These are phyloP conservation scores for Beauveria australis DNA, from an alignment of 2,329 filamentous ascomycete species.

Conservation along the genomic window DNA sequence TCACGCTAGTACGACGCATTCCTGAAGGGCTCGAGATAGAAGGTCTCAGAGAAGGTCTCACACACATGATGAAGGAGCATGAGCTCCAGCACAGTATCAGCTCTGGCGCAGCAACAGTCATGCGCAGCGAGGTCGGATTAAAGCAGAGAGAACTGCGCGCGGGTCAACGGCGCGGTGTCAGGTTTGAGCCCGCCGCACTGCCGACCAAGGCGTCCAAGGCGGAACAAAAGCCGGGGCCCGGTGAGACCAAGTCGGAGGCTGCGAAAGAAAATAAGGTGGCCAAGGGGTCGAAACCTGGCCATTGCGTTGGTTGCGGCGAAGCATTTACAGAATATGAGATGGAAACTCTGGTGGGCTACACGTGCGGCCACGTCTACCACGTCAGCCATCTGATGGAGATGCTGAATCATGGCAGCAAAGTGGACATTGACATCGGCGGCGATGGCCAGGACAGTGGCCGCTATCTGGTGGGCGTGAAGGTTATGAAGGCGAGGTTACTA, in stretches of 20 bases:
- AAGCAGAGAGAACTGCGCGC: conserved; percentile 74
- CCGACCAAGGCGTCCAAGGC: conserved; percentile 35
- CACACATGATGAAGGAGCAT: conserved; percentile 88
- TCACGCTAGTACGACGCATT: conserved; percentile 81
- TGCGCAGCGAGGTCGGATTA: conserved; percentile 76
- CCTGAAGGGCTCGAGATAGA: conserved; percentile 90
- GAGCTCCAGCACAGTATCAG: conserved; percentile 93
- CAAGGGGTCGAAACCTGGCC: conserved; percentile 37
- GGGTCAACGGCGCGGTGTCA: conserved; percentile 78
- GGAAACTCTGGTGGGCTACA: conserved; percentile 71
- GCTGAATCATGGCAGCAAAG: conserved; percentile 36
- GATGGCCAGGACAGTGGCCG: conserved; percentile 35
- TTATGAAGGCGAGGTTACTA: conserved; percentile 74
- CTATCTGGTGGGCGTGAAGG: conserved; percentile 73
- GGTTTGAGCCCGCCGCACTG: conserved; percentile 58
- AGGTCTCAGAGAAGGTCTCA: conserved; percentile 78
- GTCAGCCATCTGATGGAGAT: conserved; percentile 59
- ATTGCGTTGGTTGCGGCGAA: conserved; percentile 51
- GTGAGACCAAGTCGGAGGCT: conserved; percentile 15
- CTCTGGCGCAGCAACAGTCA: conserved; percentile 76
- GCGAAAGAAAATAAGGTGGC: conserved; percentile 16
- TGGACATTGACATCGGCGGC: conserved; percentile 39
- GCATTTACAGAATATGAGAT: conserved; percentile 53
- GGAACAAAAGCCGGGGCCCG: conserved; percentile 18
- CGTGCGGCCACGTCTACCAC: conserved; percentile 77